phyloP scores from a whole-genome alignment of 108 stramenopile genomes.

The Cyclostephanos tholiformis region DNA sequence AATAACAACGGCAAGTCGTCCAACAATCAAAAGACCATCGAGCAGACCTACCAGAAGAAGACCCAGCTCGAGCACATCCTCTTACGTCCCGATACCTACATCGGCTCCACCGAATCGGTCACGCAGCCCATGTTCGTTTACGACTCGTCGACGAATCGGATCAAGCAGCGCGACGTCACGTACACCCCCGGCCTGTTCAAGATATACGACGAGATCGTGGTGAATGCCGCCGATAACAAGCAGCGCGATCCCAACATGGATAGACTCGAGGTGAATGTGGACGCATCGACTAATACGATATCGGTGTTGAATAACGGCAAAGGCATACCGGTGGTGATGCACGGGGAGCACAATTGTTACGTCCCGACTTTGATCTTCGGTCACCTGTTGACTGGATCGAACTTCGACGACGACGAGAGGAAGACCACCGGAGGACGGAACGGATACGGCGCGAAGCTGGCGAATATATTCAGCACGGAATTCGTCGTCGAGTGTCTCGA shows the following conservation, averaged over 20 bases:
- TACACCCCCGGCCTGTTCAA: constrained; percentile 98
- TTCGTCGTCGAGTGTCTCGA: constrained; percentile 93
- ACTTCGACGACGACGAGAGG: constrained; percentile 98
- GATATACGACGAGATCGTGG: constrained; percentile 99
- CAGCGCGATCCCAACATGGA: constrained; percentile 98
- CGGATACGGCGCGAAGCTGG: constrained; percentile 99
- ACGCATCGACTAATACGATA: constrained; percentile 73
- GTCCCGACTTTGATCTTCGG: constrained; percentile 98
- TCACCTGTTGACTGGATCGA: constrained; percentile 95
- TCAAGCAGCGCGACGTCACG: constrained; percentile 81
- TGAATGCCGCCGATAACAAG: constrained; percentile 99
- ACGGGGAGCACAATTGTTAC: constrained; percentile 83
- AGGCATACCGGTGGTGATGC: constrained; percentile 82
- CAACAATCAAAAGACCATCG: constrained; percentile 66
- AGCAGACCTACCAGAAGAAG: constrained; percentile 96
- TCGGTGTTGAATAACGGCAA: constrained; percentile 98
- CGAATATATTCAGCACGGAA: constrained; percentile 96
- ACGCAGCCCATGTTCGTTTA: constrained; percentile 94
- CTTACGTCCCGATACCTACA: constrained; percentile 98
- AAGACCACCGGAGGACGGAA: constrained; percentile 99
- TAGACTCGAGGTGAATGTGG: constrained; percentile 87
- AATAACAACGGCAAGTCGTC: not conserved
- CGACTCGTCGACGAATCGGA: constrained; percentile 57
- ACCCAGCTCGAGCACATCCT: constrained; percentile 99
- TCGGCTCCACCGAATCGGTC: constrained; percentile 70